Percentiles rank a stretch among this genome's conserved stretches.
These are phyloP conservation scores for Saccharata proteae DNA, from an alignment of 2,329 filamentous ascomycete species.

Conservation along the genomic window DNA sequence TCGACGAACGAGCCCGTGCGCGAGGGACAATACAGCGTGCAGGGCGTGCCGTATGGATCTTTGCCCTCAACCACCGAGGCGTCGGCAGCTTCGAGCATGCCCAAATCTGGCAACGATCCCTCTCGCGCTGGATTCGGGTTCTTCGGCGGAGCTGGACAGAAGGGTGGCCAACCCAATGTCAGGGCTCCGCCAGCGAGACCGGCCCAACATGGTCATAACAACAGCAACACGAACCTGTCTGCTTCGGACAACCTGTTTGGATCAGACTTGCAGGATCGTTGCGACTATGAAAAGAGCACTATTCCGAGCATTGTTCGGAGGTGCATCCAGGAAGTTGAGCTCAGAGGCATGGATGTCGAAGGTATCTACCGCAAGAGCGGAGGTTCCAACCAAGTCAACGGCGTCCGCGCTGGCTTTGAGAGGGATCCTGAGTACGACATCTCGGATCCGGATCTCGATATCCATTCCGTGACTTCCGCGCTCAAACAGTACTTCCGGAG, in stretches of 20 bases:
- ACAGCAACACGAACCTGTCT: conserved; percentile 12
- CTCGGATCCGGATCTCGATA: conserved; percentile 84
- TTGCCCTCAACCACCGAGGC: conserved; percentile 13
- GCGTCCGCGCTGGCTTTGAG: conserved; percentile 85
- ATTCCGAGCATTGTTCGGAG: conserved; percentile 84
- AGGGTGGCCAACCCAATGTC: conserved; percentile 16
- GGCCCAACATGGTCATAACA: conserved; percentile 24
- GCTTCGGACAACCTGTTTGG: conserved; percentile 56
- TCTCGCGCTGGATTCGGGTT: conserved; percentile 20
- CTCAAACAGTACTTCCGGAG: conserved; percentile 97
- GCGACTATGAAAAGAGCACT: conserved; percentile 76
- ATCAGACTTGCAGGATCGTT: conserved; percentile 73
- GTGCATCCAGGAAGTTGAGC: conserved; percentile 93
- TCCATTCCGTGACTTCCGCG: conserved; percentile 89
- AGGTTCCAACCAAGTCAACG: conserved; percentile 79
- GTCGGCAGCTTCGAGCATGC: not conserved
- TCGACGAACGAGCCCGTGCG: conserved; percentile 46
- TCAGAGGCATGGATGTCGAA: conserved; percentile 76
- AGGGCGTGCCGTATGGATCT: conserved; percentile 32
- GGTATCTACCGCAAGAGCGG: conserved; percentile 98
- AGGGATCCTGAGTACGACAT: conserved; percentile 79
- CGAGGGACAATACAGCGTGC: conserved; percentile 38
- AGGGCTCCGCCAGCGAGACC: conserved; percentile 13
- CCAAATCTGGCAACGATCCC: conserved; percentile 12
- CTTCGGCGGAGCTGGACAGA: conserved; percentile 19